These are phyloP conservation scores for Quercus dentata DNA, from an alignment of 306 rosid species.

Conservation along the genomic window DNA sequence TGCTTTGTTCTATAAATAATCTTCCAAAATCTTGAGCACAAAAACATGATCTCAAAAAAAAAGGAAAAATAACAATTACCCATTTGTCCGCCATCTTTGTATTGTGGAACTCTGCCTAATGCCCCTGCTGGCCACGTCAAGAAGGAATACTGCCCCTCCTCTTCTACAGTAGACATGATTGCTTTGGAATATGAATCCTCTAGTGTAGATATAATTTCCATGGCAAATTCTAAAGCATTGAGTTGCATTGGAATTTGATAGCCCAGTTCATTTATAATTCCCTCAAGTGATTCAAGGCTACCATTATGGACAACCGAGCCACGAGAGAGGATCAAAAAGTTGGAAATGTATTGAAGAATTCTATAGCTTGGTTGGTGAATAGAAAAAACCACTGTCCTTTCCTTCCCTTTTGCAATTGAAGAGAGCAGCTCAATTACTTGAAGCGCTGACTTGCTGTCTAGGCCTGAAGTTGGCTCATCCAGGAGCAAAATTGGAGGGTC, in stretches of 20 bases:
- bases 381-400: slow-evolving; percentile 64
- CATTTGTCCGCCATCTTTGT: slow-evolving; percentile 1
- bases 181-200: slow-evolving; percentile 41
- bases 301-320: slow-evolving; percentile 77
- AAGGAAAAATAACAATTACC: slow-evolving; percentile 6
- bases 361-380: slow-evolving; percentile 92
- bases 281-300: slow-evolving; percentile 59
- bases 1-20: slow-evolving; percentile 86
- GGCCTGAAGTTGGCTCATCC: slow-evolving; percentile 88
- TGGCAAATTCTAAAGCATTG: slow-evolving; percentile 74
- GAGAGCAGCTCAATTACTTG: slow-evolving; percentile 74
- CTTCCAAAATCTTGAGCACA: slow-evolving; percentile 86
- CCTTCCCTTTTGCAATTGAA: slow-evolving; percentile 54
- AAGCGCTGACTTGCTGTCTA: slow-evolving; percentile 61
- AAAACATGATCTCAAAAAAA: slow-evolving; percentile 62
- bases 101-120: slow-evolving; percentile 4
- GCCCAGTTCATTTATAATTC: slow-evolving; percentile 43
- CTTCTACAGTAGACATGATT: slow-evolving; percentile 5
- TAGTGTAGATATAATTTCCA: slow-evolving; percentile 61
- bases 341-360: slow-evolving; percentile 65
- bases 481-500: slow-evolving; percentile 71
- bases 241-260: slow-evolving; percentile 64
- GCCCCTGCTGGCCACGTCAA: slow-evolving; percentile 39
- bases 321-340: slow-evolving; percentile 67
- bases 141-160: slow-evolving; percentile 23